Evolutionary conservation across 352 stramenopile species (phyloP), one percentile per base, ranked within the genome.

Genomic region (Thraustochytrium aureum): DNA sequence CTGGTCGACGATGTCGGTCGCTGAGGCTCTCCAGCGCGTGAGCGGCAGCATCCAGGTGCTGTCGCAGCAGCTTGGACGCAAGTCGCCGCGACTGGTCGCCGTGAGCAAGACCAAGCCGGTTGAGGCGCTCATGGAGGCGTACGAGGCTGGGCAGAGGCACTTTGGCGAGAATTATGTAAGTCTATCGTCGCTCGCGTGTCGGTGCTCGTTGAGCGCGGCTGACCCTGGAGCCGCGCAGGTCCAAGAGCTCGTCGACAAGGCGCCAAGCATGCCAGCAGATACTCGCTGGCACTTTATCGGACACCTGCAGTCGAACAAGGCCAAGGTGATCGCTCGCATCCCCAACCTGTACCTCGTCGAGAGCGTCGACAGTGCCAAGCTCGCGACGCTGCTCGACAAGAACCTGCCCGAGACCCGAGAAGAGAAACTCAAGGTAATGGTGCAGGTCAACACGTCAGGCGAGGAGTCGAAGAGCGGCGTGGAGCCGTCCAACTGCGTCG

Each of bases 81-180:
- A 22, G 52, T 38, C 59, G 14, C 69, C 69, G 12, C 45, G 59
- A n/a, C 79, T 98, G 4, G 92, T 98, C 52, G 93, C 93, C 1
- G 93, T 97, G 72, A 96, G 91, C 88, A 98, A 98, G 85, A 97
- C 92, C 32, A 98, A 98, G 84, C 93, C 93, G 4, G 72, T 94
- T 10, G 89, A 94, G 61, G 87, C 94, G 39, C 85, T 98, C 33
- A 82, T 91, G 67, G 91, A 90, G 32, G 90, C 91, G 30, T 97
- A 97, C 84, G 90, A 96, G 7, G 87, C 90, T 30, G 91, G 92
- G 12, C 93, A 97, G 83, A 87, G 92, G 67, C 88, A 97, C 67
- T 99, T 99, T 89, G 95, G 96, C 52, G 96, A 99, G 84, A 99
- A 99, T 88, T 99, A 99, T 85, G 95, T 97, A 79, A 59, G 85